phyloP scores from a whole-genome alignment of 345 rosid genomes.

The Draba incana region DNA sequence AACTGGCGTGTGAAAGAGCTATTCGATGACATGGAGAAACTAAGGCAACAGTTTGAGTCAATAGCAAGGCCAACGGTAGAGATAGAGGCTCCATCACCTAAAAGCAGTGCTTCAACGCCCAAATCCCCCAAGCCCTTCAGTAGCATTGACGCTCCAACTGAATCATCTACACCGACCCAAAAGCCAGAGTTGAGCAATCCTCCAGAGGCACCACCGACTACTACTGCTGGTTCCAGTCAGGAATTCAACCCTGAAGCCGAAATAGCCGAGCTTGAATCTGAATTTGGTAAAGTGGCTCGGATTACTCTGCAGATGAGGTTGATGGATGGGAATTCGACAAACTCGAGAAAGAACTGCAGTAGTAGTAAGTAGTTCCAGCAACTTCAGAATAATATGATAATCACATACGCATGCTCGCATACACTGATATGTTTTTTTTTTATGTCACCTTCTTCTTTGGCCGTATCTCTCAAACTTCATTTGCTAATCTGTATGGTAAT shows the following conservation, averaged over 20 bases:
- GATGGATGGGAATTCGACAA: slow-evolving; percentile 98
- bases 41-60: slow-evolving; percentile 76
- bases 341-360: slow-evolving; percentile 79
- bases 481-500: neutral
- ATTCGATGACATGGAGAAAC: slow-evolving; percentile 73
- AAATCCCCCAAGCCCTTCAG: slow-evolving; percentile 38
- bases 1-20: slow-evolving; percentile 63
- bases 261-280: slow-evolving; percentile 86
- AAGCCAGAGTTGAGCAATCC: slow-evolving; percentile 46
- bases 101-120: slow-evolving; percentile 40
- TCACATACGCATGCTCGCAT: slow-evolving; percentile 11
- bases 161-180: slow-evolving; percentile 37
- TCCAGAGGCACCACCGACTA: slow-evolving; percentile 35
- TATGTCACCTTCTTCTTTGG: neutral
- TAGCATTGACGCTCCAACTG: slow-evolving; percentile 40
- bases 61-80: slow-evolving; percentile 83
- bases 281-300: slow-evolving; percentile 80
- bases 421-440: neutral
- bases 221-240: slow-evolving; percentile 37
- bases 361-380: slow-evolving; percentile 21
- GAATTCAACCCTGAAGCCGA: slow-evolving; percentile 64
- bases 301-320: slow-evolving; percentile 80
- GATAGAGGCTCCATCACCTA: slow-evolving; percentile 63
- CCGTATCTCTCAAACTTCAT: slow-evolving; percentile 19
- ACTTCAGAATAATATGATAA: slow-evolving; percentile 31